Evolutionary conservation across 2,329 filamentous ascomycete genomes (phyloP).

Genomic region (Epichloe amarillans): DNA sequence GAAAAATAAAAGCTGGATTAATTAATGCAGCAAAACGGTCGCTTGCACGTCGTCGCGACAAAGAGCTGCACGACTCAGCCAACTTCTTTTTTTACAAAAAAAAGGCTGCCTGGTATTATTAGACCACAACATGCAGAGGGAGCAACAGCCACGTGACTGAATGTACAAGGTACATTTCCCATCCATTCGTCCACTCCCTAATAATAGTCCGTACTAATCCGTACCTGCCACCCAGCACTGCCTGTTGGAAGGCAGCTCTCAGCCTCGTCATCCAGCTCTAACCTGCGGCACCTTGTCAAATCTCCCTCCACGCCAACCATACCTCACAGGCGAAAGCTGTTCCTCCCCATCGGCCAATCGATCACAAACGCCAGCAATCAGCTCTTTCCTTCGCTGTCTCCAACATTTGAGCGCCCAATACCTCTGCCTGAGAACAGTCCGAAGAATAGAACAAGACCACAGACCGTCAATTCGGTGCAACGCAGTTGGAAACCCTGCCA

Average conservation of each 20-base stretch:
- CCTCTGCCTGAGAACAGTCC: not conserved
- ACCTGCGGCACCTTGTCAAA: constrained; percentile 3
- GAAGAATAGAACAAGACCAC: not conserved
- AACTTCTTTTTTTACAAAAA: constrained; percentile 8
- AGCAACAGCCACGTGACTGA: constrained; percentile 6
- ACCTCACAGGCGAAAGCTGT: not conserved
- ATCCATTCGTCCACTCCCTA: too few species aligned
- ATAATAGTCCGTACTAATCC: not conserved
- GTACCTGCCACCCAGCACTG: not conserved
- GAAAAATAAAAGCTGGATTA: not conserved
- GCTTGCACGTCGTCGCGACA: constrained; percentile 6
- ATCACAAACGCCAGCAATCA: not conserved
- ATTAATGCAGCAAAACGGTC: not conserved
- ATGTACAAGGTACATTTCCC: not conserved
- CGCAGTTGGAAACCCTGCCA: not conserved
- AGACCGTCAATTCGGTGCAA: constrained; percentile 1
- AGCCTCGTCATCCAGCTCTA: constrained; percentile 41
- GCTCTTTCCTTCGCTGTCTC: not conserved
- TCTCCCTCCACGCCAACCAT: constrained; percentile 9
- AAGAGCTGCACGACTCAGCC: not conserved
- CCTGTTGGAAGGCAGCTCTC: constrained; percentile 31
- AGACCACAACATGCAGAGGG: constrained; percentile 10
- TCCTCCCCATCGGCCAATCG: not conserved
- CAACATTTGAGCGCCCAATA: not conserved
- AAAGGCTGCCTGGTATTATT: constrained; percentile 13